A percentile compares a stretch with the other conserved stretches of the same genome.
phyloP scores from a whole-genome alignment of 176 grass and related monocot genomes.

The Chrysopogon serrulatus region DNA sequence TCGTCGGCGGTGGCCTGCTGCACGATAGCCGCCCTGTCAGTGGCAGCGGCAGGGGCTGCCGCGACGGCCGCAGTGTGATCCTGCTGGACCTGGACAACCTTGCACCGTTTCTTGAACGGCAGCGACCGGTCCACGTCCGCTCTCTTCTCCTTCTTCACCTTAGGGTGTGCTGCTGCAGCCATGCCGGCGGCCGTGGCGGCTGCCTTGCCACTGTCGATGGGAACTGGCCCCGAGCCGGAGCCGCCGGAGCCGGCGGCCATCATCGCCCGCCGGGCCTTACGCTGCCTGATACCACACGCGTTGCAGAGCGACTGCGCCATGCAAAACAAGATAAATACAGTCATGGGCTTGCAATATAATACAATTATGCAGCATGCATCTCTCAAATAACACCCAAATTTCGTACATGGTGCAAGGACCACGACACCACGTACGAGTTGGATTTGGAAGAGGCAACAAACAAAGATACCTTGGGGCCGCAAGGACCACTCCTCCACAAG shows the following conservation, averaged over 20 bases:
- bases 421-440: not conserved
- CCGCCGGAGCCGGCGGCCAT: conserved; percentile 32
- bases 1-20: not conserved
- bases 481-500: conserved; percentile 93
- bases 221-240: not conserved
- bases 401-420: not conserved
- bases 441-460: not conserved
- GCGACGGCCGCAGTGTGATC: not conserved
- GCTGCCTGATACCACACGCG: conserved; percentile 93
- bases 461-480: conserved; percentile 80
- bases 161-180: conserved; percentile 2
- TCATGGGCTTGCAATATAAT: not conserved
- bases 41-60: not conserved
- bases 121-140: conserved; percentile 58
- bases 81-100: conserved; percentile 41
- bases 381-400: not conserved
- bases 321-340: conserved; percentile 1
- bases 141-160: conserved; percentile 76
- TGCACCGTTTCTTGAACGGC: conserved; percentile 98
- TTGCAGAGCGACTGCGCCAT: conserved; percentile 98
- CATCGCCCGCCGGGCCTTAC: conserved; percentile 88
- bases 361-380: not conserved
- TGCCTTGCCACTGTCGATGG: not conserved
- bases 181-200: not conserved
- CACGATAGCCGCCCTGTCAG: not conserved